These are phyloP conservation scores for Septoria linicola DNA, from an alignment of 2,329 filamentous ascomycete species.

Conservation along the genomic window DNA sequence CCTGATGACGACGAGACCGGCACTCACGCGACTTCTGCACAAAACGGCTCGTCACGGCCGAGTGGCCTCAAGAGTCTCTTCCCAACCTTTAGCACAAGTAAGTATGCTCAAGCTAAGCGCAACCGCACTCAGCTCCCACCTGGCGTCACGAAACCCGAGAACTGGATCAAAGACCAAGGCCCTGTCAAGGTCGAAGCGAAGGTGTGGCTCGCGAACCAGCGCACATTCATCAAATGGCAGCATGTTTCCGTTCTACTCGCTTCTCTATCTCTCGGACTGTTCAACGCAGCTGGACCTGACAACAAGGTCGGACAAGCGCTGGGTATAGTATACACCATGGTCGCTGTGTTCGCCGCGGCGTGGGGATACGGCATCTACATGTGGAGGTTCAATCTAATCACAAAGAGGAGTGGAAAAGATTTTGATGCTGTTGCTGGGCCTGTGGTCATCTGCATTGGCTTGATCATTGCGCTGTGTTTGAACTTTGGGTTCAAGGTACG, in stretches of 20 bases:
- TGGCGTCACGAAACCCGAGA: constrained; percentile 79
- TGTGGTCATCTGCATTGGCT: constrained; percentile 73
- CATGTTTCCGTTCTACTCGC: constrained; percentile 88
- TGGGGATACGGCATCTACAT: constrained; percentile 90
- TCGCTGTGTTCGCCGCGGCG: constrained; percentile 76
- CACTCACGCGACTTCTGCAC: constrained; percentile 26
- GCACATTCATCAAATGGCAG: constrained; percentile 98
- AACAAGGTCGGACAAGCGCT: constrained; percentile 74
- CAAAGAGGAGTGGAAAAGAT: constrained; percentile 82
- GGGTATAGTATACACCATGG: constrained; percentile 77
- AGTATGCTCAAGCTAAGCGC: constrained; percentile 62
- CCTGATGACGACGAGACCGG: constrained; percentile 53
- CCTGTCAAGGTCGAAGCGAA: constrained; percentile 93
- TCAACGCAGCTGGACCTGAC: constrained; percentile 75
- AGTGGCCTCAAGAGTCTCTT: constrained; percentile 68
- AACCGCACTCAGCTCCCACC: constrained; percentile 65
- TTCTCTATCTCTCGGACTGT: constrained; percentile 77
- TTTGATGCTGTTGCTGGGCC: constrained; percentile 89
- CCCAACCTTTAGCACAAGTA: constrained; percentile 77
- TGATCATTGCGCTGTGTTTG: constrained; percentile 74
- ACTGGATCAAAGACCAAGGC: constrained; percentile 93
- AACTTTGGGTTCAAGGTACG: constrained; percentile 79
- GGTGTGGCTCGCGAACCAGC: constrained; percentile 97
- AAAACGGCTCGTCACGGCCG: constrained; percentile 45
- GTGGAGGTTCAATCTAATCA: constrained; percentile 73